Percentiles rank a stretch among this genome's conserved stretches.
Evolutionary conservation across 202 grass and related monocot genomes (phyloP).

Genomic region (Digitaria exilis): DNA sequence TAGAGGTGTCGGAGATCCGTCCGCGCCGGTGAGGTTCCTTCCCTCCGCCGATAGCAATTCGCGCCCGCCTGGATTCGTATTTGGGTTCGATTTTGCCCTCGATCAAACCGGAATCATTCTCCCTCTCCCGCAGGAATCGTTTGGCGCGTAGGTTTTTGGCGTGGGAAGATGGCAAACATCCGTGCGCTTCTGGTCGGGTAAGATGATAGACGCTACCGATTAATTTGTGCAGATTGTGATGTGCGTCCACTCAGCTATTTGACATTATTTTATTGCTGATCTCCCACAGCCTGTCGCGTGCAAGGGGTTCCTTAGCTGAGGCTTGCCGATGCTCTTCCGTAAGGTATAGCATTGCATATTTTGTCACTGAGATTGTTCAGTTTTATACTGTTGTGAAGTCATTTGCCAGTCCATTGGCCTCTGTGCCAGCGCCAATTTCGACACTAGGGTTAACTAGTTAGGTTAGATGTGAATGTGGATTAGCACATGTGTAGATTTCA

Average conservation of each 20-base stretch:
- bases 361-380: neutral
- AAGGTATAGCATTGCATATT: conserved; percentile 39
- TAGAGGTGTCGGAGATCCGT: neutral
- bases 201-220: neutral
- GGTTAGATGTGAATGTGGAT: conserved; percentile 15
- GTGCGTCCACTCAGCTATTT: neutral
- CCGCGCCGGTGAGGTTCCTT: neutral
- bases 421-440: neutral
- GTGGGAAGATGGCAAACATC: conserved; percentile 47
- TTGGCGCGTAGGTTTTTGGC: neutral
- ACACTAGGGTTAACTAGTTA: neutral
- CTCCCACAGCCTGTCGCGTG: conserved; percentile 51
- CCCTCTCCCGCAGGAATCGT: neutral
- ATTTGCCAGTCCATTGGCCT: neutral
- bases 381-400: neutral
- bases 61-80: neutral
- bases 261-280: conserved; percentile 5
- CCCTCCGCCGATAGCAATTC: neutral
- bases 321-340: conserved; percentile 39
- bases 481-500: neutral
- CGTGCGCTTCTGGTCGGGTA: conserved; percentile 52
- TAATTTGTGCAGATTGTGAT: neutral
- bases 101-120: neutral
- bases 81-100: neutral
- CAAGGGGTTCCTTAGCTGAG: conserved; percentile 50